Evolutionary conservation across 1,139 yeast genomes (phyloP), one percentile per base, ranked within the genome.

Genomic region (Taphrina wiesneri): DNA sequence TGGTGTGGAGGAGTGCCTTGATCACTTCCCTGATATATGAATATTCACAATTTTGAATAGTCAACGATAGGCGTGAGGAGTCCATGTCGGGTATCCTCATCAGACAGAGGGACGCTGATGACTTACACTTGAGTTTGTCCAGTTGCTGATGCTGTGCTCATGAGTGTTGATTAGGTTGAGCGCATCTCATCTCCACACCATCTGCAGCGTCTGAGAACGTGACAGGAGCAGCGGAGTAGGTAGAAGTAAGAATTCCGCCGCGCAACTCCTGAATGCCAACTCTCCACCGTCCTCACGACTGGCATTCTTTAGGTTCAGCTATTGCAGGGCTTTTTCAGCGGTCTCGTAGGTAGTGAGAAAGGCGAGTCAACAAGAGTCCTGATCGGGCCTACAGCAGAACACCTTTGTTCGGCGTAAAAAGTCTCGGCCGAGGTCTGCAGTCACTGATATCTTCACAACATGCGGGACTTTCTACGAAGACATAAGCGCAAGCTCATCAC

Each of bases 401-500:
- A 6, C 3, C 3, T n/a, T n/a, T 13, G 19, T 1, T 5, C n/a
- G 19, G n/a, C 26, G 28, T 21, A 2, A 1, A 9, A 45, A 6
- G 49, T 45, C 49, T 45, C 26, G 49, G 49, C 49, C 49, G 49
- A 45, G 49, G 49, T 45, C n/a, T n/a, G 11, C 9, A 11, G 9
- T 23, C 28, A 23, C n/a, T 28, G 49, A 2, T n/a, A 11, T 21
- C 43, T 11, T 11, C 54, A 25, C 45, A 41, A 36, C n/a, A 54
- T 85, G 68, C 80, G 84, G 62, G 80, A 82, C 63, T 84, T 87
- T 71, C 76, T 85, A 71, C 81, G 81, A 64, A 83, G 90, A 70
- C 88, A 90, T 77, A 82, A 81, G 73, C 80, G 85, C 72, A 86
- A 85, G 75, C 72, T 89, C 39, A 67, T 86, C 23, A 76, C 86